phyloP scores from a whole-genome alignment of 2,329 filamentous ascomycete genomes.

The Rutstroemia sp. region DNA sequence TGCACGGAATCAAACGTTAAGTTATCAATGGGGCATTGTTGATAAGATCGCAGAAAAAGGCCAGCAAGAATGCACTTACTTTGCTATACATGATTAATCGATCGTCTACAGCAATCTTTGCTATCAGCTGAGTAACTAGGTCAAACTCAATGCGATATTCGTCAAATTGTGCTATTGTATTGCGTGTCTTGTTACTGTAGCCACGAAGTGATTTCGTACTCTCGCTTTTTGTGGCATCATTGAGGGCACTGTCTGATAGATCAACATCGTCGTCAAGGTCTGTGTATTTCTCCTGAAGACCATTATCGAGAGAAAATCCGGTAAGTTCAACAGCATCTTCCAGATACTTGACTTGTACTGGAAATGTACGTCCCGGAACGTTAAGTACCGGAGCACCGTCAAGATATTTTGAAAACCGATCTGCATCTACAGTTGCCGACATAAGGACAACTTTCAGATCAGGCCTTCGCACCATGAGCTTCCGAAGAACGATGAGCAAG shows the following conservation, averaged over 20 bases:
- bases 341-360: conserved; percentile 78
- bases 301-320: conserved; percentile 55
- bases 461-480: conserved; percentile 64
- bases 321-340: conserved; percentile 91
- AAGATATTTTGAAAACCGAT: conserved; percentile 84
- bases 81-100: conserved; percentile 65
- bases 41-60: too few relatives aligned
- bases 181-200: conserved; percentile 71
- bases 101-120: conserved; percentile 63
- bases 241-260: conserved; percentile 42
- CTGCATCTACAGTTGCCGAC: conserved; percentile 94
- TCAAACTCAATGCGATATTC: conserved; percentile 91
- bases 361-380: conserved; percentile 89
- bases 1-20: too few relatives aligned
- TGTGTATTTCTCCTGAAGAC: conserved; percentile 40
- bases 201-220: conserved; percentile 57
- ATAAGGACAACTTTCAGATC: conserved; percentile 92
- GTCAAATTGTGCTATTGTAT: conserved; percentile 69
- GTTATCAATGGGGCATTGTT: too few relatives aligned
- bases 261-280: conserved; percentile 56
- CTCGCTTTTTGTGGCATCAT: conserved; percentile 38
- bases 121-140: conserved; percentile 71
- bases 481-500: conserved; percentile 81
- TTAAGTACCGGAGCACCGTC: conserved; percentile 78
- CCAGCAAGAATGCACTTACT: neutral